Conservation (phyloP, 257 asterid species). For the Nicotiana attenuata region DNA sequence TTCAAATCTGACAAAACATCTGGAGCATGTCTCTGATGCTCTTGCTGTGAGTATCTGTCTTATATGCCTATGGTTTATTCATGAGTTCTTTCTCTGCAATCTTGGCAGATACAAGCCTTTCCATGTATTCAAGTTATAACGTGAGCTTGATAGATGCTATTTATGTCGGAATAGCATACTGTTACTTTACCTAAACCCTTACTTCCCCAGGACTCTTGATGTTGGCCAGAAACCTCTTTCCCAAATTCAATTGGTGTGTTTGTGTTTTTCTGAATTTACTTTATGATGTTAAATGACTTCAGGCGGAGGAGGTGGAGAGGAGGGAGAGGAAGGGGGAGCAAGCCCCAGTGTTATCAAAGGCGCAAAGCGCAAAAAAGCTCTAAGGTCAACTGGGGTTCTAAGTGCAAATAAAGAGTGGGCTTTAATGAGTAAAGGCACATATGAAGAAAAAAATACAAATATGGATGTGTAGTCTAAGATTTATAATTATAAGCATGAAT, state of each 20-base stretch:
- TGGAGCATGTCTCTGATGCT: constrained; percentile 77
- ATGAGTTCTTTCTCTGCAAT: not conserved
- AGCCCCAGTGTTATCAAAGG: not conserved
- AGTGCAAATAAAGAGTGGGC: no score
- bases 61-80: not conserved
- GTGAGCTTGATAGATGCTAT: no score
- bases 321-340: not conserved
- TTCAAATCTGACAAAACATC: constrained; percentile 74
- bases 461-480: no score
- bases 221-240: not conserved
- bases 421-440: no score
- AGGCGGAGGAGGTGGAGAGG: not conserved
- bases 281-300: not conserved
- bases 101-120: not conserved
- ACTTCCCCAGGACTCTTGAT: not conserved
- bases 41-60: constrained; percentile 57
- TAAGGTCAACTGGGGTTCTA: no score
- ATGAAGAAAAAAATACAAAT: no score
- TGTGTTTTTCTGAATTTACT: not conserved
- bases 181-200: not conserved
- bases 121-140: not conserved
- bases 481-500: no score
- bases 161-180: not conserved
- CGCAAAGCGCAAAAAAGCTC: no score
- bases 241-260: not conserved